Conservation (phyloP, 2,329 filamentous ascomycete species). For the Tolypocladium guangdongense region DNA sequence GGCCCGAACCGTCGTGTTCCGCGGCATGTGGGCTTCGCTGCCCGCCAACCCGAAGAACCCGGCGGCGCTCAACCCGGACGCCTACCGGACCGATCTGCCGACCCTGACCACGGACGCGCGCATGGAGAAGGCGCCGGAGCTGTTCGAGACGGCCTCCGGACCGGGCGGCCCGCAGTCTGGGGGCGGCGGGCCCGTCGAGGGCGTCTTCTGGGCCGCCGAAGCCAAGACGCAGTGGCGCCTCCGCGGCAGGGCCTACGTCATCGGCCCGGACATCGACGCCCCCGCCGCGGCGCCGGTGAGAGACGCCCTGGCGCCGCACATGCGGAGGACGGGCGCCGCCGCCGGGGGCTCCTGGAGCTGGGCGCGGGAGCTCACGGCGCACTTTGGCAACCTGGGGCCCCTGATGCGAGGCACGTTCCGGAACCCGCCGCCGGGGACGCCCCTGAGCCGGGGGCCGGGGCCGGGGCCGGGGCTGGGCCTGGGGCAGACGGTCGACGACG, state of each 20-base stretch:
- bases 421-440: conserved; percentile 57
- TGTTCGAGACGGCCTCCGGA: conserved; percentile 32
- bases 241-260: conserved; percentile 62
- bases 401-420: conserved; percentile 68
- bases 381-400: conserved; percentile 84
- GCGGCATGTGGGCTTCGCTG: conserved; percentile 71
- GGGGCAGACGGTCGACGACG: conserved; percentile 56
- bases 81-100: conserved; percentile 65
- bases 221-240: conserved; percentile 75
- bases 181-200: conserved; percentile 65
- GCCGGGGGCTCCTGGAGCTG: conserved; percentile 58
- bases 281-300: conserved; percentile 36
- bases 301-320: conserved; percentile 47
- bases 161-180: conserved; percentile 28
- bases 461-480: conserved; percentile 30
- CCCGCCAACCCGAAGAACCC: conserved; percentile 63
- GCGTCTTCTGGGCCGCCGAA: conserved; percentile 68
- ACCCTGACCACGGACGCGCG: conserved; percentile 81
- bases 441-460: conserved; percentile 40
- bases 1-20: conserved; percentile 71
- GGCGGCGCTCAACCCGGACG: conserved; percentile 56
- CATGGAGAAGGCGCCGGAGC: conserved; percentile 71
- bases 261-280: conserved; percentile 56
- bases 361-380: conserved; percentile 66
- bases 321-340: conserved; percentile 33